These are phyloP conservation scores for Dionaea muscipula DNA, from an alignment of 179 eudicot species.

Conservation along the genomic window DNA sequence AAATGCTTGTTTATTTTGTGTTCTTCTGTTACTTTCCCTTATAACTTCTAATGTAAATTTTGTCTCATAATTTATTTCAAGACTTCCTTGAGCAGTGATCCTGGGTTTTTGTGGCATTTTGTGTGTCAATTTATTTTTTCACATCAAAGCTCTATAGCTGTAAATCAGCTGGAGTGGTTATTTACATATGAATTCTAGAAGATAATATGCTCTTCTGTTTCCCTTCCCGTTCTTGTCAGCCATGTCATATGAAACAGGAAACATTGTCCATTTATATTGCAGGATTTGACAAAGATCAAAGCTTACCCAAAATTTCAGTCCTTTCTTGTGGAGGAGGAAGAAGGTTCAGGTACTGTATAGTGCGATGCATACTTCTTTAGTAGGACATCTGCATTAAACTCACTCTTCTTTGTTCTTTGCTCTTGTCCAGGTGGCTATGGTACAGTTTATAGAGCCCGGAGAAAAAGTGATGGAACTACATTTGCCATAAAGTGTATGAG, in stretches of 20 bases:
- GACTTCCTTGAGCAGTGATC: no score
- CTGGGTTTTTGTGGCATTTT: no score
- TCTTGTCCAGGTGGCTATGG: slow-evolving; percentile 86
- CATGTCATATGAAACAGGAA: neutral
- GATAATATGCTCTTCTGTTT: neutral
- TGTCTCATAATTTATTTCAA: neutral
- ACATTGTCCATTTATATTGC: slow-evolving; percentile 13
- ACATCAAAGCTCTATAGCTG: no score
- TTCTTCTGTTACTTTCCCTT: neutral
- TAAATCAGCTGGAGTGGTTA: no score
- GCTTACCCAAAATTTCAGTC: slow-evolving; percentile 54
- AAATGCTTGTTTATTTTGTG: no score
- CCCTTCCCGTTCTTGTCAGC: neutral
- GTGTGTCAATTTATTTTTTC: no score
- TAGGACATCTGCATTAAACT: neutral
- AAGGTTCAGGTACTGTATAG: slow-evolving; percentile 73
- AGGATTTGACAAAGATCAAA: slow-evolving; percentile 34
- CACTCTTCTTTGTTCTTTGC: slow-evolving; percentile 1
- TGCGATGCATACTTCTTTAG: neutral
- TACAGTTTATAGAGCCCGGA: slow-evolving; percentile 77
- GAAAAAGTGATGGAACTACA: slow-evolving; percentile 60
- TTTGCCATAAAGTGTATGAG: slow-evolving; percentile 86
- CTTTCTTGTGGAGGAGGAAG: slow-evolving; percentile 70
- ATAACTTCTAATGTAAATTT: neutral
- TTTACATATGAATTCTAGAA: no score